Evolutionary conservation across 352 stramenopile genomes (phyloP).

Genomic region (Globisporangium yorkense): DNA sequence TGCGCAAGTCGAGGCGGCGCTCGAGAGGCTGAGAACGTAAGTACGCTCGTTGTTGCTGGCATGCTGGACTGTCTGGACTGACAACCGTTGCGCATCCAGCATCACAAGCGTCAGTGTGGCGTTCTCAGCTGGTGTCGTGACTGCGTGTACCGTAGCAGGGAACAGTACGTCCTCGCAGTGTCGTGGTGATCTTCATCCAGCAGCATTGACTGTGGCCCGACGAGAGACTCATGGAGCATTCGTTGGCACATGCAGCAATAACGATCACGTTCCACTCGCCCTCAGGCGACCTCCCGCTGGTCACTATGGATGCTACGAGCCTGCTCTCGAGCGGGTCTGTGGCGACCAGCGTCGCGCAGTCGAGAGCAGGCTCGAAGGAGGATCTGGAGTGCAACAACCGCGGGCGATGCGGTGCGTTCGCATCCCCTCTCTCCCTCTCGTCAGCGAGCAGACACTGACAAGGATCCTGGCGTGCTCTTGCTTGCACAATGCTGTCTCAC

Average conservation of each 20-base stretch:
- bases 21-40: slow-evolving; percentile 57
- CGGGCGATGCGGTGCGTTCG: slow-evolving; percentile 51
- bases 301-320: slow-evolving; percentile 23
- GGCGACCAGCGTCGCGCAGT: slow-evolving; percentile 18
- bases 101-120: slow-evolving; percentile 42
- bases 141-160: slow-evolving; percentile 32
- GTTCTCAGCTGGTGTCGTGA: slow-evolving; percentile 23
- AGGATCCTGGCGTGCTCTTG: too few relatives aligned
- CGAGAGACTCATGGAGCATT: neutral
- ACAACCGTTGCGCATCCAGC: slow-evolving; percentile 18
- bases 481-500: too few relatives aligned
- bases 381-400: slow-evolving; percentile 72
- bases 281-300: slow-evolving; percentile 46
- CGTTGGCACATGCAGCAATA: slow-evolving; percentile 18
- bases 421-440: neutral
- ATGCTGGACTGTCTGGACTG: neutral
- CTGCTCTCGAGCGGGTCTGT: slow-evolving; percentile 31
- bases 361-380: slow-evolving; percentile 48
- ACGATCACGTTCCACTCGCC: slow-evolving; percentile 60
- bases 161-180: slow-evolving; percentile 26
- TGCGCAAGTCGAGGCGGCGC: slow-evolving; percentile 22
- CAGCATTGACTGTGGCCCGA: neutral
- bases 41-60: neutral
- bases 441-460: neutral
- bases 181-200: neutral